Evolutionary conservation across 352 stramenopile genomes (phyloP).

Genomic region (Pythium scleroteichum): DNA sequence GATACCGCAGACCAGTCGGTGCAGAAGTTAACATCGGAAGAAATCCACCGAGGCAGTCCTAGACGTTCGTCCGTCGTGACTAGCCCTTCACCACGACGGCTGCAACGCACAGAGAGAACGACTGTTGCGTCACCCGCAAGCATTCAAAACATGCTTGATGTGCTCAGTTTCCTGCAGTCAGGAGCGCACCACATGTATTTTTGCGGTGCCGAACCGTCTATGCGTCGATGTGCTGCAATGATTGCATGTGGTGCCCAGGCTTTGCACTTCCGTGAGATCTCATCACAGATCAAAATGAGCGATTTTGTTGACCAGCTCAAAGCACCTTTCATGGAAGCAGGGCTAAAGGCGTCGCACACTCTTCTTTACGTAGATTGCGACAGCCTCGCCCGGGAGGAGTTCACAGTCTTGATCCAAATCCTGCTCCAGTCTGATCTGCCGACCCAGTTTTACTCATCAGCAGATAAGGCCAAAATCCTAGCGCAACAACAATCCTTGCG

Average conservation of each 20-base stretch:
- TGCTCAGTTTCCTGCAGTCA: constrained; percentile 52
- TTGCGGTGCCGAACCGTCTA: constrained; percentile 41
- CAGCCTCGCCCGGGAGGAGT: constrained; percentile 38
- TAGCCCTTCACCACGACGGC: constrained; percentile 14
- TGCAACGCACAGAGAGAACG: constrained; percentile 31
- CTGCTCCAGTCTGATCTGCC: constrained; percentile 48
- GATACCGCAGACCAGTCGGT: too few species aligned
- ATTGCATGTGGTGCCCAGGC: constrained; percentile 53
- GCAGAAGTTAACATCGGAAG: too few species aligned
- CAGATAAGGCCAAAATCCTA: constrained; percentile 53
- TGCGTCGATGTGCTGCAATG: constrained; percentile 43
- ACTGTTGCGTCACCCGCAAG: constrained; percentile 30
- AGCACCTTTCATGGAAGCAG: constrained; percentile 42
- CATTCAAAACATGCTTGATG: constrained; percentile 51
- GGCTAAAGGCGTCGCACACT: constrained; percentile 47
- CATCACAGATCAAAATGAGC: constrained; percentile 25
- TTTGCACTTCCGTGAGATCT: constrained; percentile 56
- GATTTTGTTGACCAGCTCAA: constrained; percentile 60
- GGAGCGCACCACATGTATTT: constrained; percentile 43
- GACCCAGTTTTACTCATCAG: constrained; percentile 42
- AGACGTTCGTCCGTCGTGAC: too few species aligned
- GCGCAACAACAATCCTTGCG: constrained; percentile 41
- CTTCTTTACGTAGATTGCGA: constrained; percentile 61
- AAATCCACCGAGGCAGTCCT: too few species aligned
- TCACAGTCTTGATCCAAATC: constrained; percentile 41